Percentiles rank a stretch among this genome's conserved stretches.
phyloP scores from a whole-genome alignment of 768 basidiomycete genomes.

The Suillus luteus region DNA sequence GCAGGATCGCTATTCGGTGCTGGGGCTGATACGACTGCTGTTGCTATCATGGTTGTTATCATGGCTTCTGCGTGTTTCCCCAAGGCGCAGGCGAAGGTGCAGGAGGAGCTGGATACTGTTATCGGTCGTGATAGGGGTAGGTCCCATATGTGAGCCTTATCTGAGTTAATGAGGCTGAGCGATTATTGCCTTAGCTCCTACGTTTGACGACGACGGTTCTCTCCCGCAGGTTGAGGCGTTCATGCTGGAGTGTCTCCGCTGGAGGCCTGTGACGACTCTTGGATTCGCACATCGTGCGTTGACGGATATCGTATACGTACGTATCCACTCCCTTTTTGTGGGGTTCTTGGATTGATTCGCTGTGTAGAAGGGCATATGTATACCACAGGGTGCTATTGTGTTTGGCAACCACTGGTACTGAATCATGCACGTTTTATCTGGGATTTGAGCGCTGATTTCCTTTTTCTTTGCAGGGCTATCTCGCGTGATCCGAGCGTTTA shows the following conservation, averaged over 20 bases:
- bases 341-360: not conserved
- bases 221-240: conserved; percentile 44
- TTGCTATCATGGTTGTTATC: conserved; percentile 56
- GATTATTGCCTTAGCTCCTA: no score
- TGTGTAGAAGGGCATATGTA: conserved; percentile 36
- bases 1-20: conserved; percentile 68
- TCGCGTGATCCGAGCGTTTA: conserved; percentile 59
- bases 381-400: conserved; percentile 39
- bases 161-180: no score
- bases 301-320: conserved; percentile 64
- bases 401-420: conserved; percentile 39
- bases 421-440: not conserved
- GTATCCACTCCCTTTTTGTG: conserved; percentile 7
- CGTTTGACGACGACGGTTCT: conserved; percentile 39
- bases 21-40: conserved; percentile 65
- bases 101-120: conserved; percentile 55
- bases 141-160: not conserved
- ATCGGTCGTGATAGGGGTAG: conserved; percentile 45
- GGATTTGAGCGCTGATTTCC: not conserved
- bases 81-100: conserved; percentile 50
- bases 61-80: conserved; percentile 61
- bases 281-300: conserved; percentile 69
- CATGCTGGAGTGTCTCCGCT: conserved; percentile 42
- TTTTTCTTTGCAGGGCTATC: conserved; percentile 42
- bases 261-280: conserved; percentile 41